Evolutionary conservation across 1,284 basidiomycete species (phyloP), one percentile per base, ranked within the genome.

Genomic region (Austroboletus niveus): DNA sequence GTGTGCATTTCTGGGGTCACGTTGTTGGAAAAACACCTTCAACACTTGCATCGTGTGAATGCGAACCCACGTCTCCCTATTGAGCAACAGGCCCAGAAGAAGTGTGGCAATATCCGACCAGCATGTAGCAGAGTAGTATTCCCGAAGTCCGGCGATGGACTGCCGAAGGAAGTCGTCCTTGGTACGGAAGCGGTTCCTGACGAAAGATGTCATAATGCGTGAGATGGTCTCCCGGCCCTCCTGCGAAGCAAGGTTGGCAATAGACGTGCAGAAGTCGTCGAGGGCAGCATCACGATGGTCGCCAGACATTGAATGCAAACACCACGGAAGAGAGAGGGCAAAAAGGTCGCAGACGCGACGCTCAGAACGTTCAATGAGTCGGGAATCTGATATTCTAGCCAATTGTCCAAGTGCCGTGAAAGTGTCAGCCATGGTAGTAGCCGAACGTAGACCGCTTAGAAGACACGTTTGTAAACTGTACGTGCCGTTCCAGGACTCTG

Each of bases 131-230:
- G 81, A 82, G 72, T 89, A 94, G 63, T 92, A 83, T 62, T 95
- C 92, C 30, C 92, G 84, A 40, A 98, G 78, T 58, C 89, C 87
- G 3, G 83, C 77, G 17, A 93, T 86, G 0, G 93, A 94, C 66
- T 98, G 94, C 3, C 93, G 85, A 52, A 96, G 80, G 69, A 98
- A 94, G 69, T 98, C 94, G 51, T 98, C 95, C 65, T 89, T 89
- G 2, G 93, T 93, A 41, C 94, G 80, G 77, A 98, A 98, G 42
- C 92, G 88, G 22, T 79, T 77, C 69, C 91, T 92, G 39, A 91
- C 84, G 58, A 96, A 94, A 8, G 92, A 95, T 2, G 80, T 87
- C 81, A 96, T 89, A 60, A 98, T 88, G 32, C 92, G 87, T 52
- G 83, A 77, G 57, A 97, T 87, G 60, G 88, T 90, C 11, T 82